Percentiles rank a stretch among this genome's conserved stretches.
phyloP scores from a whole-genome alignment of 2,329 filamentous ascomycete species.

The Trichoderma atrobrunneum region DNA sequence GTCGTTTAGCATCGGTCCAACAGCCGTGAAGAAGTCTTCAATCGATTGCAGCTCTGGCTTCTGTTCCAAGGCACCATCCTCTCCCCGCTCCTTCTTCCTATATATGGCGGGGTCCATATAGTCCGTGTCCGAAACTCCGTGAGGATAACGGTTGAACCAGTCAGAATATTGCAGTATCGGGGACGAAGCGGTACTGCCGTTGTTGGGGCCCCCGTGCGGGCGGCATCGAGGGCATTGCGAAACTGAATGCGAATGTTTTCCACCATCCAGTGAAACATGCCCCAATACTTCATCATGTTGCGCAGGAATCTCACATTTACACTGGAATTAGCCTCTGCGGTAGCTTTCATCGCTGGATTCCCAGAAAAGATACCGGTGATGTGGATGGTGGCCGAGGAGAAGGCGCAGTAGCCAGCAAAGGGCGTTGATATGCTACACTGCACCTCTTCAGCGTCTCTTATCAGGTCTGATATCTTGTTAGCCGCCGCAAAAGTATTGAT shows the following conservation, averaged over 20 bases:
- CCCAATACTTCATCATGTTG: slow-evolving; percentile 97
- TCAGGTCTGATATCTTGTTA: slow-evolving; percentile 78
- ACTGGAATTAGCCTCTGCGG: slow-evolving; percentile 78
- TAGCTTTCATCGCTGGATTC: slow-evolving; percentile 69
- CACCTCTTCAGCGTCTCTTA: slow-evolving; percentile 70
- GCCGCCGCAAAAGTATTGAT: slow-evolving; percentile 78
- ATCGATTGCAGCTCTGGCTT: slow-evolving; percentile 90
- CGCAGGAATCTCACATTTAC: slow-evolving; percentile 87
- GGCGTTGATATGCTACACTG: slow-evolving; percentile 77
- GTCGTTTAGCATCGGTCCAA: slow-evolving; percentile 62
- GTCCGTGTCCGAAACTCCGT: slow-evolving; percentile 81
- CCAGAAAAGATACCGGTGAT: slow-evolving; percentile 89
- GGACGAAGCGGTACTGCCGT: slow-evolving; percentile 48
- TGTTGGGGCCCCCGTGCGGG: slow-evolving; percentile 60
- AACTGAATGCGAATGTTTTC: slow-evolving; percentile 91
- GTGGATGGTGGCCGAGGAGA: slow-evolving; percentile 90
- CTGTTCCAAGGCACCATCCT: slow-evolving; percentile 86
- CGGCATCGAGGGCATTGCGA: slow-evolving; percentile 77
- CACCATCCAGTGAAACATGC: slow-evolving; percentile 96
- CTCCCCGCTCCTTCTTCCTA: slow-evolving; percentile 70
- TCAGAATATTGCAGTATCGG: slow-evolving; percentile 92
- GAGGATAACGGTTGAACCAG: slow-evolving; percentile 94
- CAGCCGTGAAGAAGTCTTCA: slow-evolving; percentile 85
- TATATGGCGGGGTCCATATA: slow-evolving; percentile 71
- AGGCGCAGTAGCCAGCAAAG: slow-evolving; percentile 92